Conservation (phyloP, 1,284 basidiomycete species). For the Takashimella koratensis region DNA sequence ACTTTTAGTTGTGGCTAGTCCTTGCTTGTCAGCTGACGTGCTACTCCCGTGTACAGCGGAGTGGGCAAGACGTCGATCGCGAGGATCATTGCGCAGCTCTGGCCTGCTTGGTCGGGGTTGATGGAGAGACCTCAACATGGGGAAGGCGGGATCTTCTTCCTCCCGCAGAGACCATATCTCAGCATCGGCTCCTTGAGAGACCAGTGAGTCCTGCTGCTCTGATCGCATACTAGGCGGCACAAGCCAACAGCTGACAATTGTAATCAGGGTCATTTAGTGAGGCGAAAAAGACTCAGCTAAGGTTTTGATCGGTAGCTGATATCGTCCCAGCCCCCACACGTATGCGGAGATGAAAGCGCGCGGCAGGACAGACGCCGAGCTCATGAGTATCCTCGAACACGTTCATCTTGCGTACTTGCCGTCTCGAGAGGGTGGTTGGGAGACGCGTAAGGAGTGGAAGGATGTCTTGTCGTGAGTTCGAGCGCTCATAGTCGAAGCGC, state of each 20-base stretch:
- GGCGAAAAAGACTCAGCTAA: too few relatives aligned
- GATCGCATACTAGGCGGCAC: background rate
- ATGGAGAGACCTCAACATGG: conserved; percentile 52
- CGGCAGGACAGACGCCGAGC: conserved; percentile 63
- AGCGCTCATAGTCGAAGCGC: background rate
- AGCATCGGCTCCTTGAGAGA: conserved; percentile 80
- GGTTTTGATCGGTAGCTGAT: too few relatives aligned
- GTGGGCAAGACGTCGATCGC: conserved; percentile 94
- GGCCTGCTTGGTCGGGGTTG: conserved; percentile 58
- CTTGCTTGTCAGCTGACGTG: too few relatives aligned
- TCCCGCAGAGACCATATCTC: conserved; percentile 91
- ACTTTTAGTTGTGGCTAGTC: too few relatives aligned
- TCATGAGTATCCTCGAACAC: conserved; percentile 68
- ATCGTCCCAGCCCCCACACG: conserved; percentile 68
- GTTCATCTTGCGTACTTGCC: conserved; percentile 85
- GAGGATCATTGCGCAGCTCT: conserved; percentile 82
- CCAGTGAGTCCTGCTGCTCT: conserved; percentile 61
- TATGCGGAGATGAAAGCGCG: conserved; percentile 68
- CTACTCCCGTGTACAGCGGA: too few relatives aligned
- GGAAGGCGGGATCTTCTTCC: conserved; percentile 67
- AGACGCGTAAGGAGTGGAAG: conserved; percentile 90
- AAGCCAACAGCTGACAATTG: conserved; percentile 2
- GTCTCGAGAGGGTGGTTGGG: conserved; percentile 82
- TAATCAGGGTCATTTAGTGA: conserved; percentile 47
- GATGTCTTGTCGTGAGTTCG: conserved; percentile 63